Conservation (phyloP, 805 yeast species). For the Saccharomycopsis oosterbeekiorum region DNA sequence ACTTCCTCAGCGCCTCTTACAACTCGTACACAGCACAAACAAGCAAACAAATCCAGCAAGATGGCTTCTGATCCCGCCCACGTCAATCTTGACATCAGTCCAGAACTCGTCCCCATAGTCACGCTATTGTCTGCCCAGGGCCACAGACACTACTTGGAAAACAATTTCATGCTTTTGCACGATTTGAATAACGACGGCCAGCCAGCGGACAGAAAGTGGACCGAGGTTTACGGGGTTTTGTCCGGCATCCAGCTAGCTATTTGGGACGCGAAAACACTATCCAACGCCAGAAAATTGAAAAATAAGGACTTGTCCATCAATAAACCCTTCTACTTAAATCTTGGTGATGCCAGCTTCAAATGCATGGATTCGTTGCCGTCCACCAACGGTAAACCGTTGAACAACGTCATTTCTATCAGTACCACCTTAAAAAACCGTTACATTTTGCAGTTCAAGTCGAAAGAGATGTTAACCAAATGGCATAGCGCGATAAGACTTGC, state of each 20-base stretch:
- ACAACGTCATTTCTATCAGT: slow-evolving; percentile 76
- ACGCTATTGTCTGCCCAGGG: slow-evolving; percentile 65
- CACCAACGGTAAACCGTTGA: slow-evolving; percentile 37
- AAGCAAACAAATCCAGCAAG: not conserved
- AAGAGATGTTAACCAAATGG: slow-evolving; percentile 64
- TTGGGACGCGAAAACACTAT: slow-evolving; percentile 74
- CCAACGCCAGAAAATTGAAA: slow-evolving; percentile 33
- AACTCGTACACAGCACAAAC: too few species aligned
- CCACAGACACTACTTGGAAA: slow-evolving; percentile 68
- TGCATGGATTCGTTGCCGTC: slow-evolving; percentile 58
- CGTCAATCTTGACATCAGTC: slow-evolving; percentile 17
- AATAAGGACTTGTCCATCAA: slow-evolving; percentile 44
- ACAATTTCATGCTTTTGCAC: slow-evolving; percentile 61
- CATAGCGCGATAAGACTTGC: slow-evolving; percentile 73
- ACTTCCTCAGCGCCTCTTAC: too few species aligned
- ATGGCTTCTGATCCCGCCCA: not conserved
- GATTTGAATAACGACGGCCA: slow-evolving; percentile 79
- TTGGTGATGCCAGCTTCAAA: slow-evolving; percentile 81
- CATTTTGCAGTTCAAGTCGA: slow-evolving; percentile 65
- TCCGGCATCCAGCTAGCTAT: slow-evolving; percentile 87
- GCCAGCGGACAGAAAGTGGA: slow-evolving; percentile 74
- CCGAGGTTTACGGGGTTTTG: slow-evolving; percentile 84
- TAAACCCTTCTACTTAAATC: slow-evolving; percentile 80
- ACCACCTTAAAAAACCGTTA: slow-evolving; percentile 88
- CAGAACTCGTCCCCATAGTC: slow-evolving; percentile 53